Evolutionary conservation across 345 rosid species (phyloP).

Genomic region (Gynandropsis gynandra): DNA sequence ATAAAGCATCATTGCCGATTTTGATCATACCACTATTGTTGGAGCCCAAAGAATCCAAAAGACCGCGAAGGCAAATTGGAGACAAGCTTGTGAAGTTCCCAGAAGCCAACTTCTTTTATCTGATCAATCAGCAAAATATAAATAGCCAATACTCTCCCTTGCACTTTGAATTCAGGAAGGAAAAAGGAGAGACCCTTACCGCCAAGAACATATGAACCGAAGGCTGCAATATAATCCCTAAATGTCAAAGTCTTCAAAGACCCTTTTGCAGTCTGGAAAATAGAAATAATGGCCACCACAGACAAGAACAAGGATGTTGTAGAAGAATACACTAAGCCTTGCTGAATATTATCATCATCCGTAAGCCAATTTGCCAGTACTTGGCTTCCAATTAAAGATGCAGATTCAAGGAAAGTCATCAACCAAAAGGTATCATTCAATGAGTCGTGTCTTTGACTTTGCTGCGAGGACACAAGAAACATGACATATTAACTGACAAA

Average conservation of each 20-base stretch:
- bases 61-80: constrained; percentile 66
- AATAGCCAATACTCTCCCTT: not conserved
- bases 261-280: constrained; percentile 49
- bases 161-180: not conserved
- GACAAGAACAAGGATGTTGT: constrained; percentile 40
- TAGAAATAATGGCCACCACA: constrained; percentile 37
- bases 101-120: constrained; percentile 81
- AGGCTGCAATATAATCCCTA: constrained; percentile 41
- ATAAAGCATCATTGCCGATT: constrained; percentile 7
- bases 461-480: constrained; percentile 40
- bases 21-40: constrained; percentile 68
- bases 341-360: constrained; percentile 32
- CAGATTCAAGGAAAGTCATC: constrained; percentile 81
- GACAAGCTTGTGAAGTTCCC: constrained; percentile 72
- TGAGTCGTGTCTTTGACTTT: constrained; percentile 66
- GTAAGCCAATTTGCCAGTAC: constrained; percentile 65
- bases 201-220: constrained; percentile 39
- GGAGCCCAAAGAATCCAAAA: constrained; percentile 99
- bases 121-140: constrained; percentile 21
- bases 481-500: not conserved
- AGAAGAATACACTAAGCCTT: constrained; percentile 43
- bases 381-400: constrained; percentile 66
- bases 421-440: constrained; percentile 85
- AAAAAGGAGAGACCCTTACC: constrained; percentile 37
- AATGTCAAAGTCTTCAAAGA: constrained; percentile 29